phyloP scores from a whole-genome alignment of 2,329 filamentous ascomycete species.

The Fusarium napiforme region DNA sequence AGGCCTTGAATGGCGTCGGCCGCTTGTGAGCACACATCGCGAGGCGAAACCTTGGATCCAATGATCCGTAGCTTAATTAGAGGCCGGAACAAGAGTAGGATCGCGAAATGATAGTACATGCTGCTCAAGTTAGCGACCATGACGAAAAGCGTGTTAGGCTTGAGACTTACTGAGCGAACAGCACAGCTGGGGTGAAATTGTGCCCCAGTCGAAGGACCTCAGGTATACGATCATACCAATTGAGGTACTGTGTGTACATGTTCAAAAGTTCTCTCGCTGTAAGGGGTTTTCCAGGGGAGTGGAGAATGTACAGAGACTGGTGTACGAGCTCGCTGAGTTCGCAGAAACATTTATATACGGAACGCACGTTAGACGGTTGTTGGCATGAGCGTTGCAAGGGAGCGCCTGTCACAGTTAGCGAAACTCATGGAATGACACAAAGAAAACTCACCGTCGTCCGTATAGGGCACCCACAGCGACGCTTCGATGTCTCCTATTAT shows the following conservation, averaged over 20 bases:
- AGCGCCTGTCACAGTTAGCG: constrained; percentile 53
- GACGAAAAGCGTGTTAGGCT: background rate
- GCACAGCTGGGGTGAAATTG: constrained; percentile 77
- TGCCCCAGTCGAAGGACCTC: constrained; percentile 71
- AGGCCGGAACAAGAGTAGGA: constrained; percentile 79
- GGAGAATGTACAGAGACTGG: constrained; percentile 76
- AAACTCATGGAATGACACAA: background rate
- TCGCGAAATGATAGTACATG: constrained; percentile 77
- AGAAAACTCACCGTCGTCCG: constrained; percentile 63
- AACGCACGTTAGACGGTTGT: constrained; percentile 75
- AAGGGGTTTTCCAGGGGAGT: constrained; percentile 73
- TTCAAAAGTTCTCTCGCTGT: constrained; percentile 71
- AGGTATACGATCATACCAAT: constrained; percentile 77
- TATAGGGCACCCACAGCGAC: constrained; percentile 69
- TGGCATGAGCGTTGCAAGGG: constrained; percentile 66
- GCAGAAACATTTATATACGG: constrained; percentile 75
- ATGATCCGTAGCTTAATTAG: constrained; percentile 73
- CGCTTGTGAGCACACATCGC: constrained; percentile 72
- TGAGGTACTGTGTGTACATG: constrained; percentile 74
- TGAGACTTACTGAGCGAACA: constrained; percentile 75
- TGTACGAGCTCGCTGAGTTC: constrained; percentile 80
- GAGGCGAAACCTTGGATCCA: constrained; percentile 70
- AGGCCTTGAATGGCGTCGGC: constrained; percentile 69
- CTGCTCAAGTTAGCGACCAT: constrained; percentile 49
- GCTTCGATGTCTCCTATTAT: constrained; percentile 71